Evolutionary conservation across 805 yeast genomes (phyloP).

Genomic region (Cyberlindnera amylophila): DNA sequence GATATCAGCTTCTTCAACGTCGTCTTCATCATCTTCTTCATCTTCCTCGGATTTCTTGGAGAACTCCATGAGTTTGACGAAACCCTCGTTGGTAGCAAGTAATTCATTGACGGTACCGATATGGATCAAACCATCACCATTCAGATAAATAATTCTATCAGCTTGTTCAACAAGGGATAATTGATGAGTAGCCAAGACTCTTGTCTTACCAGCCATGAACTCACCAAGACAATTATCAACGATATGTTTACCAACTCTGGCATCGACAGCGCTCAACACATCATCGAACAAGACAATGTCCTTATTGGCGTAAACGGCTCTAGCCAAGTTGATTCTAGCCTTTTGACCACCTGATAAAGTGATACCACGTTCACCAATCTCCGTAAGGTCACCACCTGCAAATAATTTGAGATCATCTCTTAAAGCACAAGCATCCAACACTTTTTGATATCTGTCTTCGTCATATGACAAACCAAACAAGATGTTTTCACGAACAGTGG

Average conservation of each 20-base stretch:
- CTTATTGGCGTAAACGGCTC: slow-evolving; percentile 62
- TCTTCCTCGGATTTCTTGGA: slow-evolving; percentile 30
- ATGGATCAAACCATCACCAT: slow-evolving; percentile 55
- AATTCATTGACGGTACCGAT: slow-evolving; percentile 57
- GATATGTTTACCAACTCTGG: slow-evolving; percentile 69
- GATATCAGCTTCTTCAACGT: slow-evolving; percentile 18
- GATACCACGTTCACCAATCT: slow-evolving; percentile 75
- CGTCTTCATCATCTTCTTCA: slow-evolving; percentile 27
- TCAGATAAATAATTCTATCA: slow-evolving; percentile 58
- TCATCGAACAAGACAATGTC: slow-evolving; percentile 69
- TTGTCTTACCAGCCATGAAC: slow-evolving; percentile 47
- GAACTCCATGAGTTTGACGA: slow-evolving; percentile 46
- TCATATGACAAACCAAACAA: slow-evolving; percentile 53
- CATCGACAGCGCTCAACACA: slow-evolving; percentile 74
- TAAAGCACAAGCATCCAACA: slow-evolving; percentile 58
- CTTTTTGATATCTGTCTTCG: slow-evolving; percentile 44
- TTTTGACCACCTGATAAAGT: slow-evolving; percentile 79
- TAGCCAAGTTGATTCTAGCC: slow-evolving; percentile 65
- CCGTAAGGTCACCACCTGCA: slow-evolving; percentile 66
- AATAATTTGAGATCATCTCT: slow-evolving; percentile 53
- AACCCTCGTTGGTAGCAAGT: slow-evolving; percentile 35
- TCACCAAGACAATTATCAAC: slow-evolving; percentile 58
- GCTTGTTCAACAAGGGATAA: slow-evolving; percentile 59
- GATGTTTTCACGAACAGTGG: slow-evolving; percentile 66
- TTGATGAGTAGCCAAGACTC: slow-evolving; percentile 77